Evolutionary conservation across 2,329 filamentous ascomycete genomes (phyloP).

Genomic region (Hortaea werneckii): DNA sequence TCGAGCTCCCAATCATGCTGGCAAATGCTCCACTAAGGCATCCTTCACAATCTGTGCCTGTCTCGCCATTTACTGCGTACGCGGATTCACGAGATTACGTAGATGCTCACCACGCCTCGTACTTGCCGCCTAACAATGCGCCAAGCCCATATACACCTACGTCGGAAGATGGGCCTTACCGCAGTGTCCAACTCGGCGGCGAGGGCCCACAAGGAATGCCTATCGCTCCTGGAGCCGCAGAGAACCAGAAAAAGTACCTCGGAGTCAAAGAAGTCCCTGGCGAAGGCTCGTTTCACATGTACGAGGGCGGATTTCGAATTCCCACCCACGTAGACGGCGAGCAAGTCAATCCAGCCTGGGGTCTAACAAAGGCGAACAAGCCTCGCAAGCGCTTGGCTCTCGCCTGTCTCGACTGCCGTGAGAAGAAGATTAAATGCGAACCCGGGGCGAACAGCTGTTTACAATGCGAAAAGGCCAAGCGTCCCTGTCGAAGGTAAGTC

Average conservation of each 20-base stretch:
- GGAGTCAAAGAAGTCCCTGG: conserved; percentile 20
- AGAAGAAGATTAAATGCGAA: conserved; percentile 97
- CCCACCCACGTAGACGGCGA: conserved; percentile 61
- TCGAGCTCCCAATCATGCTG: conserved; percentile 21
- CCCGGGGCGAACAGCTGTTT: conserved; percentile 78
- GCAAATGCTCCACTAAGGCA: conserved; percentile 17
- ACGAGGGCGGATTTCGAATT: conserved; percentile 24
- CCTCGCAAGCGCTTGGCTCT: conserved; percentile 83
- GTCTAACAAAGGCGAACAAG: conserved; percentile 87
- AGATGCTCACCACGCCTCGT: conserved; percentile 12
- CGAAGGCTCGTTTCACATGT: conserved; percentile 22
- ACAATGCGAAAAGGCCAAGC: conserved; percentile 85
- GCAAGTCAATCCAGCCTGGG: conserved; percentile 82
- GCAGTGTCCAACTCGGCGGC: conserved; percentile 9
- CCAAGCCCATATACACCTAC: conserved; percentile 17
- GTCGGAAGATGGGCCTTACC: conserved; percentile 14
- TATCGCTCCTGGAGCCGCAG: conserved; percentile 1
- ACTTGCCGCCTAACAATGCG: conserved; percentile 13
- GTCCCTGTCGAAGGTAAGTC: conserved; percentile 66
- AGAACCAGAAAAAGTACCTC: conserved; percentile 23
- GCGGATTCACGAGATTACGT: conserved; percentile 13
- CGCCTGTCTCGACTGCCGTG: conserved; percentile 83
- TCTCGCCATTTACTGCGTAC: conserved; percentile 16
- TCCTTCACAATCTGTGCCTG: conserved; percentile 7
- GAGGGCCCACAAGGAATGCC: neutral